Evolutionary conservation across 83 land plant genomes (phyloP).

Genomic region (Picea abies): DNA sequence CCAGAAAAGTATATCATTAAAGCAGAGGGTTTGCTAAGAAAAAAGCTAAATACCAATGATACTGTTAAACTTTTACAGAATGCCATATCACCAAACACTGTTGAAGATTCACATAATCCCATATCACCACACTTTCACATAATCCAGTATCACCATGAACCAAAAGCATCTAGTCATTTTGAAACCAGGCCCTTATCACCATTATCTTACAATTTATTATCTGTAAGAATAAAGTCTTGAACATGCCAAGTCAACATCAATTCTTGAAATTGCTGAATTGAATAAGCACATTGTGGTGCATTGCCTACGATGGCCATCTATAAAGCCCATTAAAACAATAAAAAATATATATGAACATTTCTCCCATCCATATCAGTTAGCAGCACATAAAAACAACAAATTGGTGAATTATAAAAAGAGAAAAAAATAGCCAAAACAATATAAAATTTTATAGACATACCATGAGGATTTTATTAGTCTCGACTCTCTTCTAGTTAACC

Average conservation of each 20-base stretch:
- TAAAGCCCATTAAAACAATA: not conserved
- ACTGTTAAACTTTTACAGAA: not conserved
- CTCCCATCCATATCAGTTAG: not conserved
- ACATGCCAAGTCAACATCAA: not conserved
- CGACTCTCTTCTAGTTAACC: too few species aligned
- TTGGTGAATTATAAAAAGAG: too few species aligned
- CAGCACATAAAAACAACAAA: not conserved
- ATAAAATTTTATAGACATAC: not conserved
- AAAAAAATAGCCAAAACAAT: not conserved
- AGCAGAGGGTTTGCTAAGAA: not conserved
- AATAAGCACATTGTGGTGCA: not conserved
- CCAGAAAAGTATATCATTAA: not conserved
- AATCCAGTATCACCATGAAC: not conserved
- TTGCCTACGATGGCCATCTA: not conserved
- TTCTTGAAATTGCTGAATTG: not conserved
- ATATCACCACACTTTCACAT: not conserved
- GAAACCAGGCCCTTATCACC: not conserved
- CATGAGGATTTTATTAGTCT: too few species aligned
- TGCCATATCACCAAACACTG: not conserved
- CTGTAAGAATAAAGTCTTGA: not conserved
- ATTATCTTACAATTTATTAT: not conserved
- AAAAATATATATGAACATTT: not conserved
- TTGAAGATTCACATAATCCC: not conserved
- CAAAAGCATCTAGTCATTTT: not conserved
- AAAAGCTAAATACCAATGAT: not conserved